Evolutionary conservation across 1,284 basidiomycete species (phyloP), one percentile per base, ranked within the genome.

Genomic region (Cystobasidium sp.): DNA sequence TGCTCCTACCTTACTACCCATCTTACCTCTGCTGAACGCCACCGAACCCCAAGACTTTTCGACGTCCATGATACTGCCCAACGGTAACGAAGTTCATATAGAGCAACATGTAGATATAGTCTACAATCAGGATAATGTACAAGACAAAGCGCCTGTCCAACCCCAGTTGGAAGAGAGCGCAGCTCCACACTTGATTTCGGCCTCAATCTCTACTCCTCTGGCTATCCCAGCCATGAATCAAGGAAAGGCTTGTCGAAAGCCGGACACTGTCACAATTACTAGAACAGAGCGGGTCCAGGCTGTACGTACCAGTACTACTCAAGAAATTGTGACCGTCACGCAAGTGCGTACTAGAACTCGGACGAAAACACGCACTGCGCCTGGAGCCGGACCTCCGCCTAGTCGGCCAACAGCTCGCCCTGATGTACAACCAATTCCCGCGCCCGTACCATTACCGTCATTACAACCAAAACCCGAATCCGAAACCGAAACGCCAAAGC

Each of bases 91-190:
- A 16, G 46, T 67, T 10, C 20, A 53, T 4, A 55, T 67, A 8
- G 51, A 67, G 44, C 64, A 67, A 18, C 52, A 39, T 37, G 46
- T 67, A 12, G 24, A 41, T 22, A 16, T 67, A 14, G 64, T 20
- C 41, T 43, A 39, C 47, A 41, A 18, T 14, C 16, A 31, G 20
- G 20, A 22, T 16, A 9, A 7, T 47, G 43, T 20, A 41, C 44
- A 10, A 16, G n/a, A 22, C 39, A 12, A 14, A 9, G 16, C 44
- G 6, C n/a, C n/a, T 47, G 9, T 7, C 16, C 20, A 16, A 1
- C 12, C 43, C 6, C 12, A 3, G 1, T 12, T 6, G 5, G 12
- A 8, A 63, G 44, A 46, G 8, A n/a, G 0, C 10, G n/a, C 44
- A 18, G 43, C 47, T 8, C 56, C 56, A 14, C 56, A 59, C 18